These are phyloP conservation scores for Halenospora varia DNA, from an alignment of 495 filamentous ascomycete species.

Conservation along the genomic window DNA sequence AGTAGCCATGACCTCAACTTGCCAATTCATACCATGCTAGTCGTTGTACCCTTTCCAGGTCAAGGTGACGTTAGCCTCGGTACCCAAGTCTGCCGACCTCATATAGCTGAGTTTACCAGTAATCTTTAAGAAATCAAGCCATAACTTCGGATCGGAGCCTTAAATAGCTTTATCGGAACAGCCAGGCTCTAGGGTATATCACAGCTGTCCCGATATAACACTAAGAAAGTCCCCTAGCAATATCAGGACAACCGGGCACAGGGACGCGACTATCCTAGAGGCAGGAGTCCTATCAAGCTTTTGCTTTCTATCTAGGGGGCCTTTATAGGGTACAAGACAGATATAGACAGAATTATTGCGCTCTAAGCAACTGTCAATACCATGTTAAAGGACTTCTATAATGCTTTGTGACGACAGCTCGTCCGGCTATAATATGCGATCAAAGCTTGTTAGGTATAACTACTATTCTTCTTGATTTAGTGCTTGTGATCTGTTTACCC, in stretches of 20 bases:
- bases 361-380: background rate
- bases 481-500: background rate
- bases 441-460: conserved; percentile 14
- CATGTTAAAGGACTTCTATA: conserved; percentile 12
- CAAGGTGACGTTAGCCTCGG: conserved; percentile 12
- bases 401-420: conserved; percentile 15
- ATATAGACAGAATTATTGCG: conserved; percentile 2
- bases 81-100: conserved; percentile 6
- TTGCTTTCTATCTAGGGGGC: background rate
- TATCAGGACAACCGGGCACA: conserved; percentile 8
- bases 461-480: conserved; percentile 13
- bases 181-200: conserved; percentile 9
- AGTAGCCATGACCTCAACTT: conserved; percentile 6
- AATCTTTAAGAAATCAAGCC: conserved; percentile 16
- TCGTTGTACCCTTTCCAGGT: conserved; percentile 14
- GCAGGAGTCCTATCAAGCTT: conserved; percentile 11
- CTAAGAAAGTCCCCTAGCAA: conserved; percentile 17
- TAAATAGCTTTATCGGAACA: conserved; percentile 13
- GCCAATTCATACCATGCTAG: conserved; percentile 2
- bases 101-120: conserved; percentile 18
- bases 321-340: conserved; percentile 2
- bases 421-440: conserved; percentile 5
- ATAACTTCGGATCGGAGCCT: conserved; percentile 14
- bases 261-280: conserved; percentile 9
- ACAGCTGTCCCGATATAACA: conserved; percentile 10